Base-by-base conservation (phyloP, 108 stramenopile species). In the Bacterosira constricta region DNA sequence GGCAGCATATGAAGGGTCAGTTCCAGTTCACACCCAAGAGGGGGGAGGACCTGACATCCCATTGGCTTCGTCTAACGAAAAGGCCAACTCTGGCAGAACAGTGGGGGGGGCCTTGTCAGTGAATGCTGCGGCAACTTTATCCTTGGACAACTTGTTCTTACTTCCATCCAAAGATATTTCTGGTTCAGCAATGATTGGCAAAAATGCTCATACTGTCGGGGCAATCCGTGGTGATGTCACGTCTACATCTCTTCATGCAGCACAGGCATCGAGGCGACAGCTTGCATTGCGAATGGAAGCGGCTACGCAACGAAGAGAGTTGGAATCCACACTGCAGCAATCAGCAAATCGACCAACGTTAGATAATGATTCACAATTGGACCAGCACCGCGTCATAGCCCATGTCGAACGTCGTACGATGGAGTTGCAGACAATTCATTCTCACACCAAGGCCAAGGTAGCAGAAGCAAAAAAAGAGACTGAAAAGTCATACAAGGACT, bases 371-470 rank as follows among this genome's bases (percentile, higher is more conserved):
- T 38, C 71, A 20, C 56, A 68, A 9, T 63, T 44, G 21, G 55
- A 62, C 26, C 31, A 30, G 17, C 67, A 59, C 26, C 71, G 86
- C 10, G 81, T 86, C 23, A 72, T 84, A 38, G 76, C 68, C 34
- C 86, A 86, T 37, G 46, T 86, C 9, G 21, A 71, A 44, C 59
- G 71, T 15, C 74, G 80, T 31, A 36, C 77, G 21, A 46, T 29
- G 32, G 64, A 52, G 12, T 65, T 79, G 53, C 47, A 75, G 25
- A 12, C 60, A 23, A 53, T 18, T 15, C 30, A 45, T 36, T 55
- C 51, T 13, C 17, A 11, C 11, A 53, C 35, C 21, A 52, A 61
- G 39, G 31, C 35, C 26, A 58, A 52, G 36, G 49, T 52, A 12
- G 35, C 21, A 3, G 72, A 70, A 32, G 82, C 82, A 10, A 63